Base-by-base conservation (phyloP, 2,329 filamentous ascomycete species). In the Akanthomyces dipterigenus region DNA sequence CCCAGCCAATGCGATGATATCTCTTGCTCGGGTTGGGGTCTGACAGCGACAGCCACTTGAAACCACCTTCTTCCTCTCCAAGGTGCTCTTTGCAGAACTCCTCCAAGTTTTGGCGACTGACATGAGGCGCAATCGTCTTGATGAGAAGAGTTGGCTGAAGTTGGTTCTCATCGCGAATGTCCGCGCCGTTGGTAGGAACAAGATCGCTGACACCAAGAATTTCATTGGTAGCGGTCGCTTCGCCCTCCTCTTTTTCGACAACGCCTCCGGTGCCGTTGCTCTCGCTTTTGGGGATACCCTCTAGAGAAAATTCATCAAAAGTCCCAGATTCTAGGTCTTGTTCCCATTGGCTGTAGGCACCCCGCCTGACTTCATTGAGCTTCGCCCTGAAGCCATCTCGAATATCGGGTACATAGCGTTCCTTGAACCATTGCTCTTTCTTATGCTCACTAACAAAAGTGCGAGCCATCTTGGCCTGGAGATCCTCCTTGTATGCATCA, bases 1-100 rank as follows among this genome's bases (percentile, higher is more conserved):
- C 96, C 93, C 96, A 99, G 24, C 95, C 95, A 74, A 99, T 98
- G 24, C 95, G 88, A 72, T 99, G 95, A 70, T 93, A 99, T 65
- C 96, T 89, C 77, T 99, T 99, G 69, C 91, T 89, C 1, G 95
- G 95, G 70, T 99, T 99, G 0, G 95, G 95, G 69, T 99, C 95
- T 67, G 93, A 97, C 55, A 99, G 82, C 38, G 93, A 98, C 5
- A 99, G 81, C 87, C 93, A 98, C 71, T 93, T 96, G 78, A 95
- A 97, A 2, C 93, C 93, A 57, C 93, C 93, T 65, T 95, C 88
- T 51, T 88, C 88, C 69, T 97, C 93, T 16, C 93, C 93, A 4
- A 98, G 83, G 71, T 97, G 89, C 73, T 97, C 93, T 71, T 92
- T 95, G 76, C 93, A 96, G 70, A 98, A 97, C 2, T 87, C 87